Conservation (phyloP, 2,329 filamentous ascomycete genomes). For the Colletotrichum trifolii region DNA sequence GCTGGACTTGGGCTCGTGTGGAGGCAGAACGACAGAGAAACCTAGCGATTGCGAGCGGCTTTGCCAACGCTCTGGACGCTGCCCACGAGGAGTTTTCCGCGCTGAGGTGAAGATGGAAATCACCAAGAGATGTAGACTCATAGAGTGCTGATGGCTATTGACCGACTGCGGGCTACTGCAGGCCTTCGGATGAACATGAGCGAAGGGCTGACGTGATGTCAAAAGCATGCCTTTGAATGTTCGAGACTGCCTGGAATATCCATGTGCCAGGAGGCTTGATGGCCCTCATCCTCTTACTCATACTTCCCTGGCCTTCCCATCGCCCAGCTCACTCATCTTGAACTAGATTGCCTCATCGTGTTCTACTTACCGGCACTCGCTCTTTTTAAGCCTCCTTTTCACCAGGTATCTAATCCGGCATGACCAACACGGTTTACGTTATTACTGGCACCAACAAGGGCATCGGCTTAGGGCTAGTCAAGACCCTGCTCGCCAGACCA, state of each 20-base stretch:
- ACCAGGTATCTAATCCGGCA: not conserved
- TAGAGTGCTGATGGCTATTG: no score
- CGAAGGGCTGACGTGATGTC: slow-evolving; percentile 17
- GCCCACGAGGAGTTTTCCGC: slow-evolving; percentile 24
- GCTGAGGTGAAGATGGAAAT: slow-evolving; percentile 1
- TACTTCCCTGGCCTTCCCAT: no score
- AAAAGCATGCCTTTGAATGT: no score
- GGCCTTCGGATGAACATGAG: not conserved
- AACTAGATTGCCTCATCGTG: no score
- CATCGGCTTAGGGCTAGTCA: slow-evolving; percentile 51
- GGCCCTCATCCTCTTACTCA: no score
- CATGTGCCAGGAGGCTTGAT: no score
- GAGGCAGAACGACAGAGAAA: slow-evolving; percentile 24
- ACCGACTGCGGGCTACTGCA: no score
- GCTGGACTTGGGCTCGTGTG: slow-evolving; percentile 28
- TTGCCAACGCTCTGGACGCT: slow-evolving; percentile 24
- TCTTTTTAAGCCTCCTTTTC: not conserved
- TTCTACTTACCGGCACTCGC: no score
- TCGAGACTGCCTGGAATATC: no score
- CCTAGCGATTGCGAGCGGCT: slow-evolving; percentile 16
- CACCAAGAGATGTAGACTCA: no score
- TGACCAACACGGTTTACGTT: slow-evolving; percentile 46
- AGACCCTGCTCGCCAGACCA: slow-evolving; percentile 56
- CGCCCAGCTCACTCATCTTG: no score
- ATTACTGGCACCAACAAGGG: slow-evolving; percentile 55